Percentiles rank a stretch among this genome's conserved stretches.
Conservation (phyloP, 2,329 filamentous ascomycete species). For the Endoconidiophora polonica region DNA sequence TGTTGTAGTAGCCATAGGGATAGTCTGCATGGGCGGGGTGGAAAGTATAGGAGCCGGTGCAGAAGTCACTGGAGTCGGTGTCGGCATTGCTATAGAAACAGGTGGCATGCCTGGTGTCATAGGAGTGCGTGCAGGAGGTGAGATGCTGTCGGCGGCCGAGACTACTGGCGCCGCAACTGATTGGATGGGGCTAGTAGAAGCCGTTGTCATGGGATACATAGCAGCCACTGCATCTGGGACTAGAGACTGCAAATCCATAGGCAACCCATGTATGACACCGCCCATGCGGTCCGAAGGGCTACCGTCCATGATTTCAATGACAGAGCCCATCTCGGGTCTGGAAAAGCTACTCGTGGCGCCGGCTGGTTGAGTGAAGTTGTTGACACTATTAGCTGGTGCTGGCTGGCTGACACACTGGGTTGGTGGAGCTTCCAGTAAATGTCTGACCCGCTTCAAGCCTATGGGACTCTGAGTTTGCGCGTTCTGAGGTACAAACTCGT, state of each 20-base stretch:
- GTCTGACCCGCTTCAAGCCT: conserved; percentile 33
- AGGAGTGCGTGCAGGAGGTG: not conserved
- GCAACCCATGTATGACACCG: too few species aligned
- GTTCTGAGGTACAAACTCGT: conserved; percentile 33
- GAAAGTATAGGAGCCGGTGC: conserved; percentile 6
- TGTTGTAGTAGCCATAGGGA: conserved; percentile 13
- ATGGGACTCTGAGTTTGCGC: conserved; percentile 26
- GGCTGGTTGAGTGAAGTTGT: conserved; percentile 16
- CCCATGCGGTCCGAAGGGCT: conserved; percentile 18
- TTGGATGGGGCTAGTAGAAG: conserved; percentile 12
- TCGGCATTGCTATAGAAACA: conserved; percentile 17
- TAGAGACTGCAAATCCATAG: not conserved
- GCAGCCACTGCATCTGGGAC: not conserved
- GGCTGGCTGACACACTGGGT: conserved; percentile 15
- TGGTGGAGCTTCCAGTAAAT: conserved; percentile 33
- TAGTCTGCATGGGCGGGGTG: conserved; percentile 15
- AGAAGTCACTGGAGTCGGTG: conserved; percentile 1
- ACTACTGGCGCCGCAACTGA: too few species aligned
- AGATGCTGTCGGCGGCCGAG: not conserved
- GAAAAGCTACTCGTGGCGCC: conserved; percentile 19
- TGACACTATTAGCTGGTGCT: too few species aligned
- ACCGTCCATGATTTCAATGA: conserved; percentile 44
- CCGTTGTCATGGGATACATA: conserved; percentile 12
- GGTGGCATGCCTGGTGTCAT: conserved; percentile 5
- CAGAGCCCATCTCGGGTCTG: conserved; percentile 32